phyloP scores from a whole-genome alignment of 2,329 filamentous ascomycete species.

The Colletotrichum plurivorum region DNA sequence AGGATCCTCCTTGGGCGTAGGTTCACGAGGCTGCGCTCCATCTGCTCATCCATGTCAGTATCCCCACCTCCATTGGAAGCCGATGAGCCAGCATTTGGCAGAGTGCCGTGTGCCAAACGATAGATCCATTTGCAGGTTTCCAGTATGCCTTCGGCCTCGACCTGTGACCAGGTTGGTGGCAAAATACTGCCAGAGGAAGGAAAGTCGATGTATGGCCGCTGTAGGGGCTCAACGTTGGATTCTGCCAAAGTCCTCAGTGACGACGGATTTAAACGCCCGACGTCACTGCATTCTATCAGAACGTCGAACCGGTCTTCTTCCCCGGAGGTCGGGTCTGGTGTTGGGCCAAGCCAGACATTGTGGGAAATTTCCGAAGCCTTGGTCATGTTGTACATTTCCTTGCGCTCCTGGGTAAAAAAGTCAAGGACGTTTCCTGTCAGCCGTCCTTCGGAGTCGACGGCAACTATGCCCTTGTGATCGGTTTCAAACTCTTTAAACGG shows the following conservation, averaged over 20 bases:
- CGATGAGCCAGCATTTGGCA: constrained; percentile 44
- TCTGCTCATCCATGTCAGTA: constrained; percentile 62
- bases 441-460: constrained; percentile 79
- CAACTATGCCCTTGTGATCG: constrained; percentile 78
- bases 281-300: constrained; percentile 89
- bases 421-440: constrained; percentile 86
- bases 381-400: constrained; percentile 96
- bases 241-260: constrained; percentile 75
- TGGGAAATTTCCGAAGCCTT: constrained; percentile 87
- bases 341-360: constrained; percentile 93
- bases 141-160: constrained; percentile 86
- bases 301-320: constrained; percentile 81
- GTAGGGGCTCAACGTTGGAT: constrained; percentile 56
- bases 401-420: constrained; percentile 89
- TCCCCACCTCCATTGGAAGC: constrained; percentile 65
- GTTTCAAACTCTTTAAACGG: constrained; percentile 81
- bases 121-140: constrained; percentile 94
- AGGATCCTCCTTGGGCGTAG: constrained; percentile 76
- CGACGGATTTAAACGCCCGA: constrained; percentile 81
- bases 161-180: constrained; percentile 85
- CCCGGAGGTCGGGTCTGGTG: constrained; percentile 76
- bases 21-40: constrained; percentile 28
- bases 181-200: constrained; percentile 95
- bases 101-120: constrained; percentile 79
- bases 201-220: constrained; percentile 76